Base-by-base conservation (phyloP, 2,329 filamentous ascomycete genomes). In the Magnaporthales sp. region DNA sequence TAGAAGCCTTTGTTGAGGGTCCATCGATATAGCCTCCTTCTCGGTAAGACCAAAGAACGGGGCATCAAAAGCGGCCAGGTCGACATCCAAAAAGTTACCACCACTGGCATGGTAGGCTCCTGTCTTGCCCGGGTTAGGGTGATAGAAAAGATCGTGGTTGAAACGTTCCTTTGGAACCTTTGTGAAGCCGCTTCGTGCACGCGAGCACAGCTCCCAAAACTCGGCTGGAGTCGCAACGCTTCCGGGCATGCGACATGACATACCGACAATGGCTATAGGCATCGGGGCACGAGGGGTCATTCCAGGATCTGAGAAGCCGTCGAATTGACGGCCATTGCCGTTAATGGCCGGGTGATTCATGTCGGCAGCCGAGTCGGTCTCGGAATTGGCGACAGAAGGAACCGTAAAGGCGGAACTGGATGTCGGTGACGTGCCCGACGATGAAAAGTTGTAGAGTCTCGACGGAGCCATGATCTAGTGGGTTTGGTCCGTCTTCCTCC, bases 1-100 rank as follows among this genome's bases (percentile, higher is more conserved):
- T 7, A 84, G 75, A 24, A 83, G 74, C 1, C 83, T 77, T 66
- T 85, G 83, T 66, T 85, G 83, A 1, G 83, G 83, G 65, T 86
- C 74, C 74, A 78, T 77, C 0, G 73, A 69, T 67, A 74, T 71
- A 30, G 75, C 76, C 65, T 79, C 76, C 26, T 71, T 69, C 26
- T 72, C 71, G 4, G 75, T 75, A 8, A 79, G 76, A 32, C 76
- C 73, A 69, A 77, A 78, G 63, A 78, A 78, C 4, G 69, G 68
- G 31, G 73, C 75, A 67, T 78, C 74, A 66, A 76, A 76, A 15
- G 65, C 66, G 13, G 70, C 67, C 3, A 71, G 66, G 29, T 76
- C 73, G 38, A 73, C 69, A 5, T 71, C 68, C 27, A 78, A 68
- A 26, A 77, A 75, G 66, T 77, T 76, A 2, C 75, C 74, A 5